Evolutionary conservation across 192 early-diverging fungal genomes (phyloP), one percentile per base, ranked within the genome.

Genomic region (Piromyces finnis): DNA sequence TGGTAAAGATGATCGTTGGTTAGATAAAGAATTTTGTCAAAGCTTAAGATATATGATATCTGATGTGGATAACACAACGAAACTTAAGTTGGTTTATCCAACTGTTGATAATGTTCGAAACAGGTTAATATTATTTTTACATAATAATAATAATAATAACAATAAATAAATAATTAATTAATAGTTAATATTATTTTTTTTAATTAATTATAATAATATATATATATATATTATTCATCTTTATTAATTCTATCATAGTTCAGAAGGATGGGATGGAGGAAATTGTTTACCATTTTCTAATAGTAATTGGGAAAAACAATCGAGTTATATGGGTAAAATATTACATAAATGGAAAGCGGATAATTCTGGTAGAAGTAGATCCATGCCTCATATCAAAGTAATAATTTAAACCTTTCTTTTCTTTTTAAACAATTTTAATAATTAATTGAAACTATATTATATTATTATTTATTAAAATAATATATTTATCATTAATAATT

Each of bases 361-460:
- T 11, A 80, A 81, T 22, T 83, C 87, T 22, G 90, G 88, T 5
- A 82, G 92, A 32, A 84, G 89, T 27, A 77, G 83, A 41, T 85
- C 90, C 16, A 91, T 92, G 89, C 92, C 92, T 30, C 92, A 93
- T 83, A 89, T 92, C 81, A 93, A 92, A 80, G 88, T 87, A 84
- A 77, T 37, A 68, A 27, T n/a, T 80, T 28, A 30, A 35, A n/a
- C n/a, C n/a, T n/a, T n/a, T n/a, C n/a, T n/a, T n/a, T n/a, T n/a
- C n/a, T n/a, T n/a, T n/a, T n/a, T n/a, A n/a, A n/a, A n/a, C n/a
- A n/a, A n/a, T n/a, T n/a, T n/a, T n/a, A n/a, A n/a, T n/a, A n/a
- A n/a, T n/a, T n/a, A n/a, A n/a, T n/a, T n/a, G n/a, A n/a, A n/a
- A n/a, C n/a, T n/a, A n/a, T n/a, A n/a, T n/a, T n/a, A n/a, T n/a